These are phyloP conservation scores for Vaccinium vitisidaea DNA, from an alignment of 148 eudicot species.

Conservation along the genomic window DNA sequence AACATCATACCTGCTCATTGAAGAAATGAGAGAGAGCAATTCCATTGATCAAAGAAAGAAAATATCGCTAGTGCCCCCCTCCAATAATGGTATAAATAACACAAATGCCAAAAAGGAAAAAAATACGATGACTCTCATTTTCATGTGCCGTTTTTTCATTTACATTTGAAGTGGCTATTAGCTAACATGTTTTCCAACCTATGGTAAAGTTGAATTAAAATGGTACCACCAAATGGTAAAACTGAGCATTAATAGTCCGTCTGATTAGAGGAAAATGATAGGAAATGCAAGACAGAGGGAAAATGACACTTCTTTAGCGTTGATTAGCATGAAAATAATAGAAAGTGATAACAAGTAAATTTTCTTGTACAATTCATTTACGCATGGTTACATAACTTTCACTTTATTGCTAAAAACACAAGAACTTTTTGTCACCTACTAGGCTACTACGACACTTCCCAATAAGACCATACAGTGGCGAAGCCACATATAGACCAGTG, in stretches of 20 bases:
- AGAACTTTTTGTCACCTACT: no score
- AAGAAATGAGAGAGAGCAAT: background rate
- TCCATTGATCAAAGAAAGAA: background rate
- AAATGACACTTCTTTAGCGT: no score
- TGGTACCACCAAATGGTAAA: background rate
- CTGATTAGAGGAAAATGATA: no score
- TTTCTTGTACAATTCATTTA: no score
- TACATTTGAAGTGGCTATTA: background rate
- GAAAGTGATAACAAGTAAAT: no score
- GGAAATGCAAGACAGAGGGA: no score
- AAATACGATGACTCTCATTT: background rate
- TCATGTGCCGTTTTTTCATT: background rate
- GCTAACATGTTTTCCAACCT: background rate
- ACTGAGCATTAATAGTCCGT: background rate
- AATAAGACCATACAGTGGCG: no score
- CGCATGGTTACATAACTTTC: no score
- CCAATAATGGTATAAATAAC: background rate
- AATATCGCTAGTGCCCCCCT: background rate
- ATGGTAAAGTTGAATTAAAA: background rate
- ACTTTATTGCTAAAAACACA: no score
- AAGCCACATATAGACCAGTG: no score
- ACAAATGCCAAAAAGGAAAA: background rate
- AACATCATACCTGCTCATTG: slow-evolving; percentile 51
- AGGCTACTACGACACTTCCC: no score
- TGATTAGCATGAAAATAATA: no score